A percentile compares a stretch with the other conserved stretches of the same genome.
Conservation (phyloP, 1,139 yeast species). For the Candida sp. region DNA sequence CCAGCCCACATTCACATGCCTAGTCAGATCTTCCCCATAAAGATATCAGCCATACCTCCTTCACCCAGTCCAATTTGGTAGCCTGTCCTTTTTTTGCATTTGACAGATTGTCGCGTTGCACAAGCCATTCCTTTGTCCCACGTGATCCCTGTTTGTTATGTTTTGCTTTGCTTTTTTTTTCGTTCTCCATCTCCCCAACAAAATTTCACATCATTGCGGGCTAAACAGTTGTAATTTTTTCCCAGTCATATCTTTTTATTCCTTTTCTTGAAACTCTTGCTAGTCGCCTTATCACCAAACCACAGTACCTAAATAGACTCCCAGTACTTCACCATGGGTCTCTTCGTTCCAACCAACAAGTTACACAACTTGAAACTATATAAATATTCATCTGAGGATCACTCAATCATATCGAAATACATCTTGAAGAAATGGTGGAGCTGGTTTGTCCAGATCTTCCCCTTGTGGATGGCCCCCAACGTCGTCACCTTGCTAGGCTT, state of each 20-base stretch:
- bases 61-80: too few species aligned
- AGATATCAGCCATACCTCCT: too few species aligned
- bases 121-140: background rate
- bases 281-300: background rate
- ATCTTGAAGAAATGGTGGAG: conserved; percentile 83
- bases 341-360: conserved; percentile 65
- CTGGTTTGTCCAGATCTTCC: conserved; percentile 74
- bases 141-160: background rate
- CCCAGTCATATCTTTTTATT: background rate
- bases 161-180: background rate
- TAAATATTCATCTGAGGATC: conserved; percentile 80
- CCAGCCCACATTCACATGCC: too few species aligned
- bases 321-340: conserved; percentile 60
- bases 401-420: conserved; percentile 75
- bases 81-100: too few species aligned
- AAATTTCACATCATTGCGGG: background rate
- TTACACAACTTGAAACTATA: conserved; percentile 68
- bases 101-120: background rate
- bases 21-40: too few species aligned
- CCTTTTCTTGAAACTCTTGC: background rate
- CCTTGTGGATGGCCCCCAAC: conserved; percentile 88
- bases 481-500: conserved; percentile 84
- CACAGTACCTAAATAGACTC: background rate
- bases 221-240: background rate
- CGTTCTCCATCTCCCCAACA: background rate